Base-by-base conservation (phyloP, 495 filamentous ascomycete genomes). In the Aspergillus leporis region DNA sequence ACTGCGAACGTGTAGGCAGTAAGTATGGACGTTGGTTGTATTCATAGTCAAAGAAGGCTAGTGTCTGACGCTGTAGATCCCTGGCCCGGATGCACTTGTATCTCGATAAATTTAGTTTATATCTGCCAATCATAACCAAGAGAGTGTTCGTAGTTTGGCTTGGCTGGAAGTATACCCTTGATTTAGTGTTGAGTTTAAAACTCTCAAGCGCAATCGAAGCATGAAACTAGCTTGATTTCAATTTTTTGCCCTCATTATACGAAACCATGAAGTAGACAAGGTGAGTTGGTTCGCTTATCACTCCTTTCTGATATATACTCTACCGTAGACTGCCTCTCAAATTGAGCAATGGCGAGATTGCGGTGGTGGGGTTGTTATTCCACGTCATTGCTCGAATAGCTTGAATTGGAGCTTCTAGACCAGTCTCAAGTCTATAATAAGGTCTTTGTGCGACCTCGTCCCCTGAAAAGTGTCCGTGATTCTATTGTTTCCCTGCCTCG, bases 401-500 rank as follows among this genome's bases (percentile, higher is more conserved):
- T 47, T 21, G 9, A 16, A 14, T 8, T 47, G 19, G 19, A 21
- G 41, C 41, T 10, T 47, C 43, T 47, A 47, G 43, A 10, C 43
- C 16, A 18, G 14, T 41, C 38, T n/a, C 16, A 18, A 14, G 14
- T 28, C 14, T 1, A 16, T n/a, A 41, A 41, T 41, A 41, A 38
- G 38, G n/a, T 41, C 38, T 41, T 5, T 38, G 45, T 25, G 34
- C 8, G 23, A 48, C 13, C 54, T 50, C 19, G 12, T 4, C 45
- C 54, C 21, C 21, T n/a, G 28, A 21, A 22, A 21, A 30, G 14
- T 34, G 41, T 21, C 30, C 40, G 45, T 52, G 46, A 21, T 52
- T 18, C 34, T 43, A 31, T 46, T 43, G 19, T 51, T 61, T 61
- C 47, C 5, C 40, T 41, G 32, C 25, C 48, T 47, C 53, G 53